These are phyloP conservation scores for Aspergillus pseudoviridinutans DNA, from an alignment of 2,329 filamentous ascomycete species.

Conservation along the genomic window DNA sequence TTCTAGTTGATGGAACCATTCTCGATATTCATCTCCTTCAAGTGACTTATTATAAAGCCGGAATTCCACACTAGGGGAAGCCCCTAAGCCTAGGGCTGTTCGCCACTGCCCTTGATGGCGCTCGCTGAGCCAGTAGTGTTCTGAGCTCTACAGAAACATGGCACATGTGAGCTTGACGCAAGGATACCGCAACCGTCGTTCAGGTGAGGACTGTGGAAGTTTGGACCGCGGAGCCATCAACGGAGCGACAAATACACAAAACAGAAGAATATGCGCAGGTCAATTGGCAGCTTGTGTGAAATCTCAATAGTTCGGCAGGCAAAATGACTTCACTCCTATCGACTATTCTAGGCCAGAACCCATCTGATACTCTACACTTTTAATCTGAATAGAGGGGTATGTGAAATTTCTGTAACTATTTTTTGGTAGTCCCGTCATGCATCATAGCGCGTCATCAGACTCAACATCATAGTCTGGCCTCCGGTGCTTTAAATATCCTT, in stretches of 20 bases:
- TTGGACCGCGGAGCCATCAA: too few species aligned
- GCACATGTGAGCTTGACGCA: not conserved
- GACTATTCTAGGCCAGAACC: not conserved
- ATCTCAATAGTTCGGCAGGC: not conserved
- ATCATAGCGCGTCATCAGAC: not conserved
- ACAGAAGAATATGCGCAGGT: not conserved
- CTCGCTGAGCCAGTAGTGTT: not conserved
- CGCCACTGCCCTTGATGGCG: not conserved
- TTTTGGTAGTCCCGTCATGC: not conserved
- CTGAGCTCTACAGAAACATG: too few species aligned
- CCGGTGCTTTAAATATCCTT: too few species aligned
- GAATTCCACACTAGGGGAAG: not conserved
- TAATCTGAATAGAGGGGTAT: not conserved
- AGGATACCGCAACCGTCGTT: not conserved
- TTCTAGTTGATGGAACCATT: too few species aligned
- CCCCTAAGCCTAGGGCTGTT: not conserved
- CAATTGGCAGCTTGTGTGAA: too few species aligned
- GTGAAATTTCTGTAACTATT: not conserved
- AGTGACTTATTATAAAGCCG: not conserved
- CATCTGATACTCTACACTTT: not conserved
- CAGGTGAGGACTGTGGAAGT: not conserved
- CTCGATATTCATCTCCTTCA: not conserved
- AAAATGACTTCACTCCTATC: not conserved
- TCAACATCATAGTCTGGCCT: too few species aligned
- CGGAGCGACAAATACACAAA: too few species aligned